Base-by-base conservation (phyloP, 257 asterid species). In the Penstemon eatonii region DNA sequence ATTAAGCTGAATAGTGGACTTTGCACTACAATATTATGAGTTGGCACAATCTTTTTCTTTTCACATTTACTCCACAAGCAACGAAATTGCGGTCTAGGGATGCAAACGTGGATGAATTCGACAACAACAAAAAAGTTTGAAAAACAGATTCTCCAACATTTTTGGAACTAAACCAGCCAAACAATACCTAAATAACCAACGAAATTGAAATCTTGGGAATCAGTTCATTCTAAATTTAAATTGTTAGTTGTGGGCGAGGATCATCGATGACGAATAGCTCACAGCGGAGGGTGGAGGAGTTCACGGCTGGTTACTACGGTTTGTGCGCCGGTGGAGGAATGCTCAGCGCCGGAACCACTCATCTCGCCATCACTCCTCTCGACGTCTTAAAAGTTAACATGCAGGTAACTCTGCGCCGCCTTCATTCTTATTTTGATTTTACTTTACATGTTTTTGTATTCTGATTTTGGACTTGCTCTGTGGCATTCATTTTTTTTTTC, bases 311-410 rank as follows among this genome's bases (percentile, higher is more conserved):
- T 19, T 89, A 84, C 60, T 89, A 86, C 72, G 89, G 83, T 0
- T 38, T 86, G 5, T 89, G 94, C 53, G 73, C 91, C 11, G 80
- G 70, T 4, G 94, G 89, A 25, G 94, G 96, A 47, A 81, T 78
- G 89, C 76, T 89, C 66, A 89, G 94, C 70, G 86, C 91, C 71
- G 96, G 89, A 3, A 73, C 88, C 12, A 79, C 94, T 56, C 94
- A 86, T 75, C 86, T 86, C 52, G 89, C 89, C 68, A 70, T 86
- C 72, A 89, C 96, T 68, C 94, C 96, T 10, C 86, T 86, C 76
- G 96, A 89, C 66, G 94, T 89, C 49, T 60, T 89, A 77, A 86
- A 86, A 82, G 93, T 86, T 61, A 80, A 89, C 77, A 84, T 89
- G 96, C 96, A 87, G 91, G 91, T 81, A 6, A 25, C 33, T 25